Percentiles rank a stretch among this genome's conserved stretches.
Conservation (phyloP, 257 asterid species). For the Anisodus acutangulus region DNA sequence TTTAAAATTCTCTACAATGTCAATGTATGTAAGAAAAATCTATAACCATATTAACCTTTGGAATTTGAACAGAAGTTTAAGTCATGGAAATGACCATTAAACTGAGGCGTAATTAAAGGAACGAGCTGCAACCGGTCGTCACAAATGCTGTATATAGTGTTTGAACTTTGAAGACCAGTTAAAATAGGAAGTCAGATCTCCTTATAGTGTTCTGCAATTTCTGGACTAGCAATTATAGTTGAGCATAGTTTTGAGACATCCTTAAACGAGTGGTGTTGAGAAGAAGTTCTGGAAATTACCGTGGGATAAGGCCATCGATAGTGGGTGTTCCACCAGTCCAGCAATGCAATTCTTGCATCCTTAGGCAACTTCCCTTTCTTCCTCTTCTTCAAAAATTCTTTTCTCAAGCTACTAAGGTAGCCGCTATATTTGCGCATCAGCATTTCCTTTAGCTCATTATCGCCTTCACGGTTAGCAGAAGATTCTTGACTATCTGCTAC, state of each 20-base stretch:
- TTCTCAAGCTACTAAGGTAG: constrained; percentile 63
- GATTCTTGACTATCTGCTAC: constrained; percentile 44
- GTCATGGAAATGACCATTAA: background rate
- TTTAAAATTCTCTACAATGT: background rate
- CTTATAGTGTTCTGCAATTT: background rate
- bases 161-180: background rate
- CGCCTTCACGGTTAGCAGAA: constrained; percentile 35
- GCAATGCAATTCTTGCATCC: constrained; percentile 59
- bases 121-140: background rate
- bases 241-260: background rate
- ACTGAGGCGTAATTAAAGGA: background rate
- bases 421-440: constrained; percentile 80
- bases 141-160: background rate
- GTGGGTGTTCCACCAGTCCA: constrained; percentile 86
- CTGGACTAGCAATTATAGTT: background rate
- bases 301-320: constrained; percentile 95
- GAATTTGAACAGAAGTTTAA: background rate
- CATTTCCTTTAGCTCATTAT: constrained; percentile 62
- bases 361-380: constrained; percentile 77
- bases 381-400: constrained; percentile 70
- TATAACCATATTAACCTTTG: background rate
- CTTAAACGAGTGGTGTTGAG: background rate
- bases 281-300: constrained; percentile 44
- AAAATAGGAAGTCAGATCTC: background rate
- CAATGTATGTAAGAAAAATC: background rate